A percentile compares a stretch with the other conserved stretches of the same genome.
Evolutionary conservation across 2,329 filamentous ascomycete species (phyloP).

Genomic region (Colletotrichum cuscutae): DNA sequence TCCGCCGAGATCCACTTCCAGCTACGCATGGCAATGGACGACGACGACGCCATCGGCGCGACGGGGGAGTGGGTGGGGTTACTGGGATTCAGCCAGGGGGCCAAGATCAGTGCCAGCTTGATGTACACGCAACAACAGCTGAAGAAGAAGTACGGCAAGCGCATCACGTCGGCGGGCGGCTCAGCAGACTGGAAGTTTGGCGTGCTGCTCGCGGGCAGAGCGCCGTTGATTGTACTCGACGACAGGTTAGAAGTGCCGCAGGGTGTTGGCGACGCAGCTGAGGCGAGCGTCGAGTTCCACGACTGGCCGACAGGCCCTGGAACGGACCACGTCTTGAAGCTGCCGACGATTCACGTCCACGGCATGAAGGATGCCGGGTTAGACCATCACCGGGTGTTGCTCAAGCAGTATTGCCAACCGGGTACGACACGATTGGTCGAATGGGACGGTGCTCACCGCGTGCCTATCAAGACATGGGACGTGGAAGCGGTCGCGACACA

Average conservation of each 20-base stretch:
- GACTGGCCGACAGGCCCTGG: conserved; percentile 54
- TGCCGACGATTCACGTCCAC: conserved; percentile 76
- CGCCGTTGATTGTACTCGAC: conserved; percentile 67
- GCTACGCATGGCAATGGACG: conserved; percentile 59
- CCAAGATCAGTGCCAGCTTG: conserved; percentile 69
- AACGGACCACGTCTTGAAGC: conserved; percentile 57
- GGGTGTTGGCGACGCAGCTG: conserved; percentile 39
- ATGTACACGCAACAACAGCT: conserved; percentile 71
- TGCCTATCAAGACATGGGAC: conserved; percentile 75
- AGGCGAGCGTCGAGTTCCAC: conserved; percentile 49
- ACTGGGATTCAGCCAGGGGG: conserved; percentile 75
- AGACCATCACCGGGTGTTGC: conserved; percentile 64
- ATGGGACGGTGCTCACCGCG: conserved; percentile 78
- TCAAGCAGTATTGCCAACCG: conserved; percentile 68
- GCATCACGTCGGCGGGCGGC: conserved; percentile 40
- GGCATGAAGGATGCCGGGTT: conserved; percentile 70
- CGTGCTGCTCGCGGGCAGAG: conserved; percentile 70
- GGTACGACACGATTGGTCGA: conserved; percentile 68
- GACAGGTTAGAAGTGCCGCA: conserved; percentile 37
- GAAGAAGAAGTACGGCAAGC: conserved; percentile 46
- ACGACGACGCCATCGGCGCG: conserved; percentile 59
- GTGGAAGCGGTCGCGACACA: conserved; percentile 66
- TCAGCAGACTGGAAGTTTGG: conserved; percentile 65
- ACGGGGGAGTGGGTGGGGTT: conserved; percentile 69
- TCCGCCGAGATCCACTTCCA: conserved; percentile 51